phyloP scores from a whole-genome alignment of 371 early-diverging fungal genomes.

The Mortierella sp. region DNA sequence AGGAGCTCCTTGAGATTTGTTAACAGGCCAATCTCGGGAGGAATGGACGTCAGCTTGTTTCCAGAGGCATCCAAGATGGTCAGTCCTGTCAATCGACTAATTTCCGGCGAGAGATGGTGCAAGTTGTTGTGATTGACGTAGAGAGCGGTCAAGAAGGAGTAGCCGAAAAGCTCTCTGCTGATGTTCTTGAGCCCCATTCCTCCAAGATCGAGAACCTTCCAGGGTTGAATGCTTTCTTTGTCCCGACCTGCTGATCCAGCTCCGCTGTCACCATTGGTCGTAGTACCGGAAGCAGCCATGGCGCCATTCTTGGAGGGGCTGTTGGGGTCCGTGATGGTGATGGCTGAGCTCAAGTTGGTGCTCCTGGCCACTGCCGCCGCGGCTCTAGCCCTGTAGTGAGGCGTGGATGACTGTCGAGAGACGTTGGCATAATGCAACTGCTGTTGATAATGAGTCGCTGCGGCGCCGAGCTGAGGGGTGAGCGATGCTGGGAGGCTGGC shows the following conservation, averaged over 20 bases:
- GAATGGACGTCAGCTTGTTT: slow-evolving; percentile 90
- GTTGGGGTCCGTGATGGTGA: slow-evolving; percentile 74
- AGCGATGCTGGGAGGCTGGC: slow-evolving; percentile 54
- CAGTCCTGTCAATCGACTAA: slow-evolving; percentile 76
- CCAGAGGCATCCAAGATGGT: slow-evolving; percentile 88
- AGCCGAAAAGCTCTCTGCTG: slow-evolving; percentile 79
- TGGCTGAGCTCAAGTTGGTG: slow-evolving; percentile 62
- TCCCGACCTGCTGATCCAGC: slow-evolving; percentile 54
- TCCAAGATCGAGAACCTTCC: slow-evolving; percentile 92
- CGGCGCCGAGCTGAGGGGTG: slow-evolving; percentile 45
- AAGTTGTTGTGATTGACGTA: slow-evolving; percentile 96
- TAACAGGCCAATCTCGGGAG: slow-evolving; percentile 93
- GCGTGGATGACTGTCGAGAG: slow-evolving; percentile 83
- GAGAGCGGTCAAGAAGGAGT: slow-evolving; percentile 90
- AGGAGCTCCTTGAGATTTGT: slow-evolving; percentile 88
- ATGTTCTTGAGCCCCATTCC: slow-evolving; percentile 93
- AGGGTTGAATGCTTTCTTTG: slow-evolving; percentile 60
- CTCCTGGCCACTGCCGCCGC: slow-evolving; percentile 72
- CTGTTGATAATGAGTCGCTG: slow-evolving; percentile 73
- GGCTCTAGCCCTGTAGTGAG: slow-evolving; percentile 91
- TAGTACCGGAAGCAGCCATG: slow-evolving; percentile 22
- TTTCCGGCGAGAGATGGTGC: slow-evolving; percentile 80
- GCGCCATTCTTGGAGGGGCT: slow-evolving; percentile 62
- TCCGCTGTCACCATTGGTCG: slow-evolving; percentile 50
- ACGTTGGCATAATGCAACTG: slow-evolving; percentile 82